Conservation (phyloP, 306 rosid genomes). For the Medicago lupulina region DNA sequence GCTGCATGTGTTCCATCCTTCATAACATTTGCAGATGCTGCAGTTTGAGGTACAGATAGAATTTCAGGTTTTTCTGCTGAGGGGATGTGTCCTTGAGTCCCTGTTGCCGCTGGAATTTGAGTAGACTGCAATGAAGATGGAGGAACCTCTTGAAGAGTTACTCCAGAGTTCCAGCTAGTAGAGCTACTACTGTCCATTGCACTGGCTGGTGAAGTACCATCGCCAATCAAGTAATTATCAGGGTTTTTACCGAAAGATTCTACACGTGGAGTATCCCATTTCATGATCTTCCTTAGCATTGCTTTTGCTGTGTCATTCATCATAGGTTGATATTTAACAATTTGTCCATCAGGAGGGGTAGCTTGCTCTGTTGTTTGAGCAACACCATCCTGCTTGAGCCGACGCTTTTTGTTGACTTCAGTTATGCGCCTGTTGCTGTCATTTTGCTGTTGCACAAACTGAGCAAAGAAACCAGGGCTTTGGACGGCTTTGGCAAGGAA, state of each 20-base stretch:
- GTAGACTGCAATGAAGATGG: conserved; percentile 64
- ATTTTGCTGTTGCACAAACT: conserved; percentile 93
- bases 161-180: conserved; percentile 67
- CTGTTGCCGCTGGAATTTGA: conserved; percentile 45
- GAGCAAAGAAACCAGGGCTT: conserved; percentile 95
- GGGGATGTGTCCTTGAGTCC: conserved; percentile 45
- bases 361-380: conserved; percentile 56
- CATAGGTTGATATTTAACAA: conserved; percentile 80
- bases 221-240: conserved; percentile 66
- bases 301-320: conserved; percentile 79
- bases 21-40: conserved; percentile 54
- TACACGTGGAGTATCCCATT: conserved; percentile 62
- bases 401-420: conserved; percentile 85
- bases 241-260: conserved; percentile 58
- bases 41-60: conserved; percentile 54
- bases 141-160: conserved; percentile 83
- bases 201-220: conserved; percentile 59
- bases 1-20: conserved; percentile 52
- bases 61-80: conserved; percentile 56
- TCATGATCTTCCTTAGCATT: conserved; percentile 82
- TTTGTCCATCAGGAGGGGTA: conserved; percentile 79
- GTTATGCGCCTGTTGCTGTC: conserved; percentile 80
- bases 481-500: conserved; percentile 96
- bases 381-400: conserved; percentile 80
- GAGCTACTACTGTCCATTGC: conserved; percentile 68